Evolutionary conservation across 73 alveolate genomes (phyloP), one percentile per base, ranked within the genome.

Genomic region (Stentor roeselii): DNA sequence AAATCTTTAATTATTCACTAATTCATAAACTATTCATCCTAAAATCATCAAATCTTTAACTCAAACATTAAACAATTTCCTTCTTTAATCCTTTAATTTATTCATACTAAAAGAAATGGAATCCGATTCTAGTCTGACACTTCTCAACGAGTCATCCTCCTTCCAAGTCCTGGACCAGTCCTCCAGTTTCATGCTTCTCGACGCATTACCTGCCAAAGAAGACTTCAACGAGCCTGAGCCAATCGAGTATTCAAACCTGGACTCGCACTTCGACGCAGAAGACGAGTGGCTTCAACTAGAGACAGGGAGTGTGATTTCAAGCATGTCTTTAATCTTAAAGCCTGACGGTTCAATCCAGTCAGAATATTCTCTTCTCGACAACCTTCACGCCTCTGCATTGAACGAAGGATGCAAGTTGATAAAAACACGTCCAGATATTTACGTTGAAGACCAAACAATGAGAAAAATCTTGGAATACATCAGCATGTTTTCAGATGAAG

Each of bases 401-500:
- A n/a, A 34, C n/a, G 36, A 39, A 41, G 84, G 74, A 21, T 78
- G 84, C 6, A 39, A 41, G n/a, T 38, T 92, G 21, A 89, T 94
- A 37, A 61, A 78, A 60, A 84, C 92, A 2, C 84, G 86, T 32
- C 85, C 95, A 75, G 99, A 95, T 75, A 95, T 93, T 41, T 95
- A 85, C 75, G 94, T 93, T 58, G 92, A 95, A 67, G 99, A 95
- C 77, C 82, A 85, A 36, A 82, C 92, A 6, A 95, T 95, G 94
- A 60, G 90, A 77, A 86, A 95, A 87, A 91, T 95, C 60, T 92
- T 95, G 80, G 89, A 93, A 38, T 95, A 95, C 75, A 88, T 95
- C 35, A 75, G 95, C 40, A 87, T 95, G 92, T 95, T 93, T 88
- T 88, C 95, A 14, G 94, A 86, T 58, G 97, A 95, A n/a, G 95